Conservation (phyloP, 257 asterid species). For the Solanum stenotomum region DNA sequence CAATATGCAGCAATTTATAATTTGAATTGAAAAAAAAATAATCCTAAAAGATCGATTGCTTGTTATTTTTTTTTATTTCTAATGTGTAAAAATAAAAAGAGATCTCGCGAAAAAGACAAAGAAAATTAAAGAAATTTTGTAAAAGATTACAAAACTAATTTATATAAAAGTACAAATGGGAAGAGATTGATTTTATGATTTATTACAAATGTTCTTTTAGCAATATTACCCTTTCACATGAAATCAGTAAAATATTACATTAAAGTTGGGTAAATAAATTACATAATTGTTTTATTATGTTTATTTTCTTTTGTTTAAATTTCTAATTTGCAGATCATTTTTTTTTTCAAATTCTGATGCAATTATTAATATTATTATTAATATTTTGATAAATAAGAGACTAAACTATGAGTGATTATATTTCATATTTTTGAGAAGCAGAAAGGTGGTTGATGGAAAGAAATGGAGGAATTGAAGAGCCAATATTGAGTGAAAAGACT, state of each 20-base stretch:
- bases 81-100: neutral
- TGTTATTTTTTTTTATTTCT: neutral
- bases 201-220: too few species aligned
- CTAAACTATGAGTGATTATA: neutral
- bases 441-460: conserved; percentile 57
- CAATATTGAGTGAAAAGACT: conserved; percentile 20
- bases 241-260: too few species aligned
- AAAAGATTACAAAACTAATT: neutral
- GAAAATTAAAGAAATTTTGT: neutral
- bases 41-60: neutral
- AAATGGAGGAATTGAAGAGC: conserved; percentile 29
- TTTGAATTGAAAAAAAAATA: neutral
- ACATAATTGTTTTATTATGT: too few species aligned
- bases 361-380: too few species aligned
- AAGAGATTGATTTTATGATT: neutral
- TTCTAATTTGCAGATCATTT: neutral
- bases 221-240: too few species aligned
- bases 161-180: neutral
- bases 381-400: neutral
- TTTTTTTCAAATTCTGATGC: neutral
- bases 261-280: too few species aligned
- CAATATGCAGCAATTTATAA: neutral
- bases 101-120: neutral
- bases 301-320: too few species aligned
- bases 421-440: conserved; percentile 10